phyloP scores from a whole-genome alignment of 139 green algal genomes.

The Tetradesmus lagerheimii region DNA sequence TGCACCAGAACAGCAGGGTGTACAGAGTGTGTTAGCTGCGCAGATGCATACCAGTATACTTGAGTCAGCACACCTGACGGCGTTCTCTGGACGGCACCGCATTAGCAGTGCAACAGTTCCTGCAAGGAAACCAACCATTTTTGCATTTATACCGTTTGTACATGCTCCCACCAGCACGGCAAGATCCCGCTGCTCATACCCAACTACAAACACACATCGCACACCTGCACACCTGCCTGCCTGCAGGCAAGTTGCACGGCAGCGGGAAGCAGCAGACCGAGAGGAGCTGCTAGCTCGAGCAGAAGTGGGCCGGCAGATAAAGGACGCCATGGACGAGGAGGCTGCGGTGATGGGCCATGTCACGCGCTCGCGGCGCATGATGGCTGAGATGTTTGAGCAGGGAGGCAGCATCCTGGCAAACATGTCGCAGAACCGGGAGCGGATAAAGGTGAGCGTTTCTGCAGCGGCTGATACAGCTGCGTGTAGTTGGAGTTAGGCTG shows the following conservation, averaged over 20 bases:
- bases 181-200: too few species aligned
- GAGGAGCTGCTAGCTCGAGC: conserved; percentile 78
- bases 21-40: too few species aligned
- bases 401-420: conserved; percentile 76
- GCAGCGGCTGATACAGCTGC: too few species aligned
- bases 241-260: conserved; percentile 46
- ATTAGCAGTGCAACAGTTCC: too few species aligned
- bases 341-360: conserved; percentile 65
- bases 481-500: too few species aligned
- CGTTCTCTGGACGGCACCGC: too few species aligned
- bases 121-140: too few species aligned
- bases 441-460: conserved; percentile 82
- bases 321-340: conserved; percentile 70
- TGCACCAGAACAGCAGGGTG: not conserved
- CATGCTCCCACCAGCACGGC: too few species aligned
- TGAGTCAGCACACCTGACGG: too few species aligned
- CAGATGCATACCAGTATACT: too few species aligned
- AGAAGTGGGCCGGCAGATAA: conserved; percentile 43
- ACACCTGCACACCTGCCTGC: not conserved
- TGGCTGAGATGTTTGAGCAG: conserved; percentile 86
- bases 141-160: too few species aligned
- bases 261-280: conserved; percentile 68
- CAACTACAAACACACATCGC: too few species aligned
- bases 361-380: conserved; percentile 64
- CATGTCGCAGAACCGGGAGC: conserved; percentile 85